Evolutionary conservation across 148 eudicot species (phyloP).

Genomic region (Arbutus unedo): DNA sequence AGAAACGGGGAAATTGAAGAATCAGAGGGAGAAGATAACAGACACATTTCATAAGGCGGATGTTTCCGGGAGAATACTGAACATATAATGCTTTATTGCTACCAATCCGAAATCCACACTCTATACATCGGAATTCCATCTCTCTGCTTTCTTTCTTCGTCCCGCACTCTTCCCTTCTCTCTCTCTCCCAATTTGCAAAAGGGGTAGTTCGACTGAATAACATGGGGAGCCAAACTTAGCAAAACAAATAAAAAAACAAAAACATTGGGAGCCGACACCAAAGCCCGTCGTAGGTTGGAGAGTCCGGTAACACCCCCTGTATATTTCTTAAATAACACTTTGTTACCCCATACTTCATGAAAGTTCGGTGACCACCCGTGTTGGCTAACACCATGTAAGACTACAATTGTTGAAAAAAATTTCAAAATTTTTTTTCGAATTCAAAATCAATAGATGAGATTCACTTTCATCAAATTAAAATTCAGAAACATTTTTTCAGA

Average conservation of each 20-base stretch:
- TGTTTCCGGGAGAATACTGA: constrained; percentile 88
- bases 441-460: no score
- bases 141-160: background rate
- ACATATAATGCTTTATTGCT: constrained; percentile 46
- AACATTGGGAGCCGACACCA: background rate
- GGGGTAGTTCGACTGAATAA: no score
- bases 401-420: no score
- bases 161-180: background rate
- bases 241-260: no score
- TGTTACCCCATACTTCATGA: background rate
- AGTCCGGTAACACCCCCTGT: background rate
- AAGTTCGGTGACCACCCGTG: background rate
- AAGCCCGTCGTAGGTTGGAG: background rate
- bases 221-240: no score
- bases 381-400: no score
- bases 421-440: no score
- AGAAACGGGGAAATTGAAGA: background rate
- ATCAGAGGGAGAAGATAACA: background rate
- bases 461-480: no score
- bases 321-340: background rate
- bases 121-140: constrained; percentile 48
- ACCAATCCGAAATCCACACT: constrained; percentile 54
- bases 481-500: no score
- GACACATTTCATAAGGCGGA: constrained; percentile 77
- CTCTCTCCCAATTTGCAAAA: background rate